phyloP scores from a whole-genome alignment of 2,329 filamentous ascomycete genomes.

The Hirsutella minnesotensis region DNA sequence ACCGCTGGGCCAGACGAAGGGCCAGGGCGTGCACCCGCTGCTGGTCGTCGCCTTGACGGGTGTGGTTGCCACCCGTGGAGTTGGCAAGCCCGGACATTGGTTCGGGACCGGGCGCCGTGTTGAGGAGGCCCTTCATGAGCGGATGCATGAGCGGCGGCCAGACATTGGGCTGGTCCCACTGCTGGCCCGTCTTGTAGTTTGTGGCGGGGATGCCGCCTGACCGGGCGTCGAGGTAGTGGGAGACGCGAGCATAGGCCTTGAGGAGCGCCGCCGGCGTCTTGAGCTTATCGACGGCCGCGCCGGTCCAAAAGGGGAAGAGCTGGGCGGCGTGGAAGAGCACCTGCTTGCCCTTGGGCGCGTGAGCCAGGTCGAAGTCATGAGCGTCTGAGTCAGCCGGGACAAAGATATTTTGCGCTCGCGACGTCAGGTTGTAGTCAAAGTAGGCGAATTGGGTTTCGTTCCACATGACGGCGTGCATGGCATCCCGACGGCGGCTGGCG shows the following conservation, averaged over 20 bases:
- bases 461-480: slow-evolving; percentile 54
- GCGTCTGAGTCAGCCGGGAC: slow-evolving; percentile 34
- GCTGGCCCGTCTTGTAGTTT: slow-evolving; percentile 48
- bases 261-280: slow-evolving; percentile 48
- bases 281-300: slow-evolving; percentile 45
- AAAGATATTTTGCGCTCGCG: slow-evolving; percentile 41
- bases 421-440: slow-evolving; percentile 59
- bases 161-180: slow-evolving; percentile 61
- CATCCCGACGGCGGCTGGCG: slow-evolving; percentile 42
- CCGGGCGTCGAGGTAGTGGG: slow-evolving; percentile 36
- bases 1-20: slow-evolving; percentile 49
- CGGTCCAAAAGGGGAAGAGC: slow-evolving; percentile 59
- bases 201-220: slow-evolving; percentile 50
- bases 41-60: not conserved
- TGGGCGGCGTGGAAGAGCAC: slow-evolving; percentile 47
- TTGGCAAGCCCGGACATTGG: slow-evolving; percentile 33
- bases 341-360: slow-evolving; percentile 42
- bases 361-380: slow-evolving; percentile 13
- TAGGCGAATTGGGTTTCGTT: slow-evolving; percentile 50
- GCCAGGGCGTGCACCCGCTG: slow-evolving; percentile 39
- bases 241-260: slow-evolving; percentile 40
- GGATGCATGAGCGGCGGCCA: slow-evolving; percentile 58
- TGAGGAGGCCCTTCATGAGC: slow-evolving; percentile 48
- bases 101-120: slow-evolving; percentile 45
- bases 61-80: slow-evolving; percentile 31